Evolutionary conservation across 495 filamentous ascomycete genomes (phyloP).

Genomic region (Tuber melanosporum): DNA sequence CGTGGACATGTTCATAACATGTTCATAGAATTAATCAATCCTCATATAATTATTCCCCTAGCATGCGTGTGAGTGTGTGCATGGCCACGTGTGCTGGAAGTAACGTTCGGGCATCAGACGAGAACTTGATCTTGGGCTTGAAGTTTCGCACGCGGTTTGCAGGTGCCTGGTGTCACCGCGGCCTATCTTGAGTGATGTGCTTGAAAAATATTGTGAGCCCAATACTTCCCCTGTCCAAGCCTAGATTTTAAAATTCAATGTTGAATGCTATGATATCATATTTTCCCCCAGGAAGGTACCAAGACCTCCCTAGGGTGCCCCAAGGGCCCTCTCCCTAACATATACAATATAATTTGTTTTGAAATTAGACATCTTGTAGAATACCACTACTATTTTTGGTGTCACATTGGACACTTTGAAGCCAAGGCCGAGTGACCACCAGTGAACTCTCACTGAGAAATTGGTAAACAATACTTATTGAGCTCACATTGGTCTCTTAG

Average conservation of each 20-base stretch:
- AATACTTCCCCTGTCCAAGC: neutral
- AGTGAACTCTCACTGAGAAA: neutral
- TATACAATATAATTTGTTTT: neutral
- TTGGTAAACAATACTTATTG: neutral
- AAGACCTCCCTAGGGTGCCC: neutral
- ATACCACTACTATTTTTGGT: neutral
- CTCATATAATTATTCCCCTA: neutral
- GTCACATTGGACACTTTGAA: neutral
- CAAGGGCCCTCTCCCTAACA: neutral
- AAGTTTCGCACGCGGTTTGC: neutral
- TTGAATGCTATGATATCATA: neutral
- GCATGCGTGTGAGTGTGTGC: neutral
- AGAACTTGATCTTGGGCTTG: neutral
- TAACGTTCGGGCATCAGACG: neutral
- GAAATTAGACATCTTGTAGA: neutral
- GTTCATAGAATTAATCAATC: neutral
- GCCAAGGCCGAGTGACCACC: neutral
- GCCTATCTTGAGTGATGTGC: neutral
- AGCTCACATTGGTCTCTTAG: neutral
- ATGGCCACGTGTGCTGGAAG: neutral
- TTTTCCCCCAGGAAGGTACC: neutral
- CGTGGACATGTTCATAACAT: neutral
- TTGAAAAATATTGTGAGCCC: neutral
- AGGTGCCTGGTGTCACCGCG: neutral
- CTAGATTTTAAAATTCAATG: neutral